Evolutionary conservation across 192 early-diverging fungal genomes (phyloP), one percentile per base, ranked within the genome.

Genomic region (Coemansia reversa): DNA sequence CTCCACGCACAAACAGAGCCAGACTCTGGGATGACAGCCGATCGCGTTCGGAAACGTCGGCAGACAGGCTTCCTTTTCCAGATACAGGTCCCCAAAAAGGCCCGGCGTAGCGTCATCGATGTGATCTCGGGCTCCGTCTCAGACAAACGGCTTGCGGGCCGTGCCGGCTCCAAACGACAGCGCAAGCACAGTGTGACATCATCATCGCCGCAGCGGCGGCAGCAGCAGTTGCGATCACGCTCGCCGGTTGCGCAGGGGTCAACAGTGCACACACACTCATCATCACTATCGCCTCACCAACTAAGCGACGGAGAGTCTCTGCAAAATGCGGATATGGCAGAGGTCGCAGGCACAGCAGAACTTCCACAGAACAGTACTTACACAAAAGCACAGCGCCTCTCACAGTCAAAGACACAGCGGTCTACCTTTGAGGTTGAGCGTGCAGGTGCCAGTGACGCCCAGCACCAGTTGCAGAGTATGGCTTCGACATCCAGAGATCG

Each of bases 81-180:
- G 1, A 55, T 78, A 51, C 61, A 56, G 24, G 63, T 78, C 28
- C 70, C 76, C 5, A 78, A 78, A 52, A 66, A 63, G 59, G 66
- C 67, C 8, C 76, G 70, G 30, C 70, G 58, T 20, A 56, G 50
- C 5, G 70, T 69, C 18, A 65, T 73, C 39, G 76, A 78, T 32
- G 76, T 62, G 11, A 67, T 72, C 35, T 7, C 65, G 0, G 20
- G 51, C 9, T 18, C 48, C 29, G 7, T 63, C 7, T 22, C 54
- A 0, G 30, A 22, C 25, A 78, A 69, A 56, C 70, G 69, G 49
- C 55, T n/a, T 23, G 22, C 51, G 12, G 51, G 7, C 22, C 62
- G 23, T 39, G 20, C 9, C 2, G 54, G 60, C 45, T 20, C 48
- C 45, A 74, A 74, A 49, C 72, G 62, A 8, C 48, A 58, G 8